Evolutionary conservation across 2,329 filamentous ascomycete species (phyloP).

Genomic region (Madurella mycetomatis): DNA sequence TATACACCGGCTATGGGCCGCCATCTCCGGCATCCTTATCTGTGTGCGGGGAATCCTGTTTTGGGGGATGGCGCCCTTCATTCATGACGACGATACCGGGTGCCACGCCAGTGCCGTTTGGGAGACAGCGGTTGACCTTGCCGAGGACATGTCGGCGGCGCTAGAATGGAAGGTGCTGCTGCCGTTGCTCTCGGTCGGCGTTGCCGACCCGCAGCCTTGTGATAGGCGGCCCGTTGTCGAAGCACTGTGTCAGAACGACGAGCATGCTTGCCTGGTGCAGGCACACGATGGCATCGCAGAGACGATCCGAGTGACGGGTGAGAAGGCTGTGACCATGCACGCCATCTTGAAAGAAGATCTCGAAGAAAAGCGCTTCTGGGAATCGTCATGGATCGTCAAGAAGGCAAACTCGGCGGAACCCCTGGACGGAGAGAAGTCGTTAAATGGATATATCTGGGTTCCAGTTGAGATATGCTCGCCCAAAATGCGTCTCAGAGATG

Average conservation of each 20-base stretch:
- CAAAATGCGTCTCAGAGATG: constrained; percentile 29
- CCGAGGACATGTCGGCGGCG: constrained; percentile 26
- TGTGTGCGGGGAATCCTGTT: neutral
- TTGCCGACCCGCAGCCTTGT: constrained; percentile 10
- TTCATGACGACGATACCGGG: constrained; percentile 10
- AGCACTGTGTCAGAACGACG: constrained; percentile 4
- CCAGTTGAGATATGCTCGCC: constrained; percentile 38
- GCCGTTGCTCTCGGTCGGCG: constrained; percentile 21
- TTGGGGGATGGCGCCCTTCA: constrained; percentile 12
- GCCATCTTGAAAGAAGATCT: constrained; percentile 23
- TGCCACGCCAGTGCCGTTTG: neutral
- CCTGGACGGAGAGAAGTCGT: constrained; percentile 23
- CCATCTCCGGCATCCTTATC: neutral
- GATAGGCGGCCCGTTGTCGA: constrained; percentile 6
- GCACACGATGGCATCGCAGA: constrained; percentile 26
- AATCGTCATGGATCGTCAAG: constrained; percentile 38
- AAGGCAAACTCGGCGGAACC: constrained; percentile 38
- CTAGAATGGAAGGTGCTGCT: constrained; percentile 34
- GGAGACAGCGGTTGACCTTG: constrained; percentile 15
- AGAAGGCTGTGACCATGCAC: constrained; percentile 29
- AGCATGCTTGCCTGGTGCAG: constrained; percentile 18
- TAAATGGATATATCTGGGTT: constrained; percentile 30
- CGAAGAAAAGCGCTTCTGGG: constrained; percentile 33
- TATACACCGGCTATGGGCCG: neutral
- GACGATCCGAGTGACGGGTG: constrained; percentile 21